Evolutionary conservation across 1,139 yeast species (phyloP).

Genomic region (Meyerozyma guilliermondii): DNA sequence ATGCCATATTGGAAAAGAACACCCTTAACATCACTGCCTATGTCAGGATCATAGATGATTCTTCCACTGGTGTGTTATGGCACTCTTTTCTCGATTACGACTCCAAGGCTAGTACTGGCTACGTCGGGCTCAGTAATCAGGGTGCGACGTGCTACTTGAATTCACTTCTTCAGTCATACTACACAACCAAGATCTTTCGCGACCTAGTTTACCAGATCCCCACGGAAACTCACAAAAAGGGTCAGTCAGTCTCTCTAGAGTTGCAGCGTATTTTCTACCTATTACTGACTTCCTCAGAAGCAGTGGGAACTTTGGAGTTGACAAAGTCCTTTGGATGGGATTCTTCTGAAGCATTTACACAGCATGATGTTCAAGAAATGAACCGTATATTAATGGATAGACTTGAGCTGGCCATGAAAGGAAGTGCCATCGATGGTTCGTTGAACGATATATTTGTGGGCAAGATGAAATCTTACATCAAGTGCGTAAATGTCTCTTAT

Average conservation of each 20-base stretch:
- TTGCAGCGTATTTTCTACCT: conserved; percentile 83
- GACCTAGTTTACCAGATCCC: conserved; percentile 88
- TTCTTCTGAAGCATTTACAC: conserved; percentile 90
- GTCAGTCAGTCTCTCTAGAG: conserved; percentile 66
- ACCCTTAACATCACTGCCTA: conserved; percentile 69
- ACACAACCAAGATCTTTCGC: conserved; percentile 77
- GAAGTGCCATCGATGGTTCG: conserved; percentile 75
- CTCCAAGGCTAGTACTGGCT: conserved; percentile 83
- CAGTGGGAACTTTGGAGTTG: conserved; percentile 80
- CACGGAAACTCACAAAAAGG: conserved; percentile 44
- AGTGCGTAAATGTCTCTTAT: conserved; percentile 91
- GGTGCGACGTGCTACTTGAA: conserved; percentile 98
- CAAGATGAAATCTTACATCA: conserved; percentile 90
- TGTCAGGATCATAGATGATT: conserved; percentile 75
- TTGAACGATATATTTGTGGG: conserved; percentile 88
- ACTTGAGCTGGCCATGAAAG: conserved; percentile 88
- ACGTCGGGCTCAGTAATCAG: conserved; percentile 89
- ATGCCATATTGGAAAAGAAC: conserved; percentile 52
- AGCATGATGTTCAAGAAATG: conserved; percentile 96
- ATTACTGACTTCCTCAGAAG: conserved; percentile 64
- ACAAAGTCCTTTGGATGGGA: conserved; percentile 98
- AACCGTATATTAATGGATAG: conserved; percentile 95
- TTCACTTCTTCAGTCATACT: conserved; percentile 85
- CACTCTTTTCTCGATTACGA: conserved; percentile 81
- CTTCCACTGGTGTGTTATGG: conserved; percentile 90